Evolutionary conservation across 805 yeast genomes (phyloP), one percentile per base, ranked within the genome.

Genomic region (Priceomyces haplophilus): DNA sequence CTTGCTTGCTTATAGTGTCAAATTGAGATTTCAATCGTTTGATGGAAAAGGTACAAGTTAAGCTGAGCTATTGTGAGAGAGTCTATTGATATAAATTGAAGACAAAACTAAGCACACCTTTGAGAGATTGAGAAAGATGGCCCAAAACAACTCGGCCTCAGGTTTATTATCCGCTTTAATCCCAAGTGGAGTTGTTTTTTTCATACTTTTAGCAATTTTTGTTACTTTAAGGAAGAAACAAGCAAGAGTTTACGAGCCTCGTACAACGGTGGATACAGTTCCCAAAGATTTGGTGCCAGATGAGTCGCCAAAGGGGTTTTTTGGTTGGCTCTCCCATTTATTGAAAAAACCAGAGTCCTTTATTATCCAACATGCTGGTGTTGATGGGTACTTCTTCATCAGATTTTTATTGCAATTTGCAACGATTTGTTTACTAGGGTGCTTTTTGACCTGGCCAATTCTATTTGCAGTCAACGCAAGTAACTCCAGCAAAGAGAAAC

Each of bases 371-470:
- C 82, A 83, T 48, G 68, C 83, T 30, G 86, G 90, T 41, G 60
- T 80, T 24, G 95, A 86, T 62, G 93, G 93, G 2, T 86, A 83
- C 59, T 81, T 86, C 58, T 85, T 81, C 57, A 61, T 84, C 40
- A 72, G 95, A 48, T 85, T 76, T 54, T 54, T 86, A 43, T 73
- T 78, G 34, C 74, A 80, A 21, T 79, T 82, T 47, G 72, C 75
- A 3, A 49, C 71, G 8, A 47, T 83, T 30, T 78, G 83, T 25
- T 48, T 80, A 8, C 20, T 79, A 5, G 82, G 82, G 1, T 77
- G 81, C 39, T 40, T 79, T 10, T 50, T 84, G 17, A 50, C 80
- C 17, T 80, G 85, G 76, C 90, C 90, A 25, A 72, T 86, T 40
- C 65, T 86, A 41, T 73, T 86, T 53, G 84, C 95, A 0, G 79